Conservation (phyloP, 1,284 basidiomycete genomes). For the Lignosus rhinocerotis region DNA sequence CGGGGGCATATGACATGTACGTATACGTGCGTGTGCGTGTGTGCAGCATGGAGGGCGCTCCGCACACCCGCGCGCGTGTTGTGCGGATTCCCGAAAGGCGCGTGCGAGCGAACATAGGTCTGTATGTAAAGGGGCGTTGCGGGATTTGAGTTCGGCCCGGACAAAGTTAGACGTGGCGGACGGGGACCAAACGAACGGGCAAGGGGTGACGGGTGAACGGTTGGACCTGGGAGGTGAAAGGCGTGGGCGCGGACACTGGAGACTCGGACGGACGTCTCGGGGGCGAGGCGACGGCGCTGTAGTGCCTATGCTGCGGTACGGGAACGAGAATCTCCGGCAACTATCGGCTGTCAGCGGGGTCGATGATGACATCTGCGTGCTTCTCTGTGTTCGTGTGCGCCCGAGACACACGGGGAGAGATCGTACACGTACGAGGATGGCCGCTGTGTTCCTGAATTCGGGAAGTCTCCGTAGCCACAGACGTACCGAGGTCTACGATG, state of each 20-base stretch:
- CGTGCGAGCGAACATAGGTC: background rate
- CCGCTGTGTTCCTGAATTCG: background rate
- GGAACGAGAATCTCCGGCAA: constrained; percentile 10
- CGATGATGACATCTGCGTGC: constrained; percentile 5
- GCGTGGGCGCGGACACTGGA: background rate
- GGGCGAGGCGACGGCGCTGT: background rate
- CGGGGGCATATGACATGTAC: no score
- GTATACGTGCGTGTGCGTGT: no score
- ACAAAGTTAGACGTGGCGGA: background rate
- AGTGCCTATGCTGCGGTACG: background rate
- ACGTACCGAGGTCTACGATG: background rate
- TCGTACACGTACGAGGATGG: background rate
- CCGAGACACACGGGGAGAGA: background rate
- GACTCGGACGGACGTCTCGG: background rate
- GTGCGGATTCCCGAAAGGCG: background rate
- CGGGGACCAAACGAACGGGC: background rate
- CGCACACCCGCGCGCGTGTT: no score
- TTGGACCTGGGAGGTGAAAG: background rate
- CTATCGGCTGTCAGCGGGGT: constrained; percentile 18
- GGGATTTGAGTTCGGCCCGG: background rate
- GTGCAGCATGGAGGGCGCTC: no score
- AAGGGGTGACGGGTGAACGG: background rate
- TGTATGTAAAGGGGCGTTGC: background rate
- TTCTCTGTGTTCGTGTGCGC: constrained; percentile 14
- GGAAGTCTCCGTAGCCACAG: no score